Evolutionary conservation across 75 land plant genomes (phyloP), one percentile per base, ranked within the genome.

Genomic region (Pinus taeda): DNA sequence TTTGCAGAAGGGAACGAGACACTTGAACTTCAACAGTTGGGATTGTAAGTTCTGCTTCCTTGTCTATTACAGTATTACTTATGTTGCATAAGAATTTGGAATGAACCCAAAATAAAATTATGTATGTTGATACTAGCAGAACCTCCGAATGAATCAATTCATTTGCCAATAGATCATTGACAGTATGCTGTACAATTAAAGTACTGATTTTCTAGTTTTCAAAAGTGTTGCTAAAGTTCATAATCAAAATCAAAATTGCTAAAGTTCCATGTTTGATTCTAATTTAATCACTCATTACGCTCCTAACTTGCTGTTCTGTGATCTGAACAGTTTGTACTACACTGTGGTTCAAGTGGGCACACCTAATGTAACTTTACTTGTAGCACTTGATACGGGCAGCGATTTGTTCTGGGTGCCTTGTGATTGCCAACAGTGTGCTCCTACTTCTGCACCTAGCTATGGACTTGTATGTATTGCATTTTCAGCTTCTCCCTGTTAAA

Each of bases 371-470:
- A 88, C 80, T 33, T 92, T 88, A 74, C 73, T 96, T 79, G 99
- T 94, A 78, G 93, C 95, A 60, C 80, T 96, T 58, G 99, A 96
- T 74, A 94, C 99, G 0, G 99, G 99, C 22, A 96, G 99, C 71
- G 94, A 94, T 76, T 75, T 96, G 77, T 88, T 96, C 42, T 94
- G 99, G 99, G 88, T 96, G 73, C 99, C 99, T 4, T 97, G 99
- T 79, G 93, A 89, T n/a, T 97, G 99, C 81, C 73, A 49, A n/a
- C 64, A 76, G 17, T 94, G 98, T 71, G 88, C 94, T 13, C 79
- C 93, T 0, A 75, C 75, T 26, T 21, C 75, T n/a, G 76, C 79
- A 45, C 15, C 80, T 15, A 24, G 24, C 58, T 83, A 81, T 74
- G 78, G 72, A 60, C 81, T 76, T 71, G 88, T 89, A 83, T 37